Evolutionary conservation across 441 rosid species (phyloP).

Genomic region (Melastoma candidum): DNA sequence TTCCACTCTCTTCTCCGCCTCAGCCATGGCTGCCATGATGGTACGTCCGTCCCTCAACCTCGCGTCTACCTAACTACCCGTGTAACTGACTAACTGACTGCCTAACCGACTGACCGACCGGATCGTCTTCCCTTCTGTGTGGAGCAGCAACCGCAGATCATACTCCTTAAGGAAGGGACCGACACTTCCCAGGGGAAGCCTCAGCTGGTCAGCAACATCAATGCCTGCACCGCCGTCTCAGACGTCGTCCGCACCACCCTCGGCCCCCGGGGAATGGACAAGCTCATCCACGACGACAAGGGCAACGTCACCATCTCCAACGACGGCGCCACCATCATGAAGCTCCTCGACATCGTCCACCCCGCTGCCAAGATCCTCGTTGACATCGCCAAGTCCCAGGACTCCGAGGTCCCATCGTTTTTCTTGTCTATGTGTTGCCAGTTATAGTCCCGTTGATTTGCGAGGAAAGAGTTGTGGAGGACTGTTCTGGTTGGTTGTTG

Average conservation of each 20-base stretch:
- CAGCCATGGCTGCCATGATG: no score
- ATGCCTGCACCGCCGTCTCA: conserved; percentile 84
- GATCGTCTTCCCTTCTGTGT: no score
- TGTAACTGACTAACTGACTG: no score
- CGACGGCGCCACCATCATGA: conserved; percentile 99
- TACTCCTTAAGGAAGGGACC: conserved; percentile 91
- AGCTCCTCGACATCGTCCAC: conserved; percentile 88
- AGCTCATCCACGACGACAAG: conserved; percentile 91
- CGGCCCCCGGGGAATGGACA: conserved; percentile 98
- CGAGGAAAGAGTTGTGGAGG: no score
- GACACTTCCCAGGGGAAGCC: conserved; percentile 95
- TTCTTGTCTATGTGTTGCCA: neutral
- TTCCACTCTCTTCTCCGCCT: no score
- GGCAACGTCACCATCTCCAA: conserved; percentile 91
- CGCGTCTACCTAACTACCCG: no score
- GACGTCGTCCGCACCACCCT: conserved; percentile 86
- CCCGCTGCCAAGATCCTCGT: conserved; percentile 99
- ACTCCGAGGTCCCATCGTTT: conserved; percentile 58
- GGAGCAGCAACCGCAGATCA: conserved; percentile 97
- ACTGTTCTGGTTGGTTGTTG: no score
- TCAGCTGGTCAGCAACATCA: conserved; percentile 90
- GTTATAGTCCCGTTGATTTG: no score
- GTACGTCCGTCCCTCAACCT: no score
- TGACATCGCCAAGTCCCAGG: conserved; percentile 98
- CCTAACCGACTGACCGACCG: no score